Base-by-base conservation (phyloP, 805 yeast genomes). In the Suhomyces kilbournensis region DNA sequence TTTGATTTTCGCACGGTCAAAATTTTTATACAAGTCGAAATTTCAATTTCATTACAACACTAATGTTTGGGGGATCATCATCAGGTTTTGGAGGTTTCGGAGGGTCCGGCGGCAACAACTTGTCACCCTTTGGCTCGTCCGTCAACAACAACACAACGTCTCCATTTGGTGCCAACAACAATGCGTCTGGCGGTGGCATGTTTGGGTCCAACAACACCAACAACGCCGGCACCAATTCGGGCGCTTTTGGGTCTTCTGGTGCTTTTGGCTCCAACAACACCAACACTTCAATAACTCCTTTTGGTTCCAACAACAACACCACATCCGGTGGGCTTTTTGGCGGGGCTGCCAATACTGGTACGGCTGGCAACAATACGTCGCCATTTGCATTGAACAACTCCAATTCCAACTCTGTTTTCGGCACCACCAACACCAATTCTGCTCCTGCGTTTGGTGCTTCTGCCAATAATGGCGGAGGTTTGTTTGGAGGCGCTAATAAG, bases 11-110 rank as follows among this genome's bases (percentile, higher is more conserved):
- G 47, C 47, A 44, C 47, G 34, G 9, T n/a, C 38, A 10, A 35
- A 34, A 34, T 46, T 46, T 46, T 25, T 20, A 42, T 22, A 48
- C 51, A 47, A 38, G 14, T 34, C 42, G 42, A 38, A 35, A n/a
- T n/a, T 35, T 38, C 42, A 38, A 30, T 15, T 10, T 32, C 47
- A 47, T 7, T 30, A 34, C 23, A 46, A n/a, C 32, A 28, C 40
- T 26, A 44, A 73, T 80, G 84, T 80, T 81, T 70, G 82, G 83
- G 46, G 64, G 71, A 54, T 60, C 76, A 20, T 67, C 73, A 12
- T 72, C 80, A 46, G 84, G 84, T 17, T 80, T 80, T 63, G 84
- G 84, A 10, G 83, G 83, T 40, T 55, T 53, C 50, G 44, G 58
- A 54, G 52, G 56, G 44, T 40, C 61, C 19, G 59, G 55, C 42